Evolutionary conservation across 176 grass and related monocot species (phyloP).

Genomic region (Eragrostis curvula): DNA sequence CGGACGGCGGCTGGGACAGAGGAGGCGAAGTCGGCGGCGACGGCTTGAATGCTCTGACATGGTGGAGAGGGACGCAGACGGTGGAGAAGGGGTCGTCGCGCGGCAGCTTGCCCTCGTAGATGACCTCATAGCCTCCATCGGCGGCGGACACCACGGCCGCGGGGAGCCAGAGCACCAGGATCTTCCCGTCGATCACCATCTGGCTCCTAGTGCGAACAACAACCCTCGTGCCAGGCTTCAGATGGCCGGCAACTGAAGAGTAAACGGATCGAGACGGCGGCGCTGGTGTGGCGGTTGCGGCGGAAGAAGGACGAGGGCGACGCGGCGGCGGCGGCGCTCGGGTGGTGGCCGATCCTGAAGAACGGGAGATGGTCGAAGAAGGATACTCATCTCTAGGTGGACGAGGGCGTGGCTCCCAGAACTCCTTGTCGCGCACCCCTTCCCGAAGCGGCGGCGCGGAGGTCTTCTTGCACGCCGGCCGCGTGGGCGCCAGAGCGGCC

Average conservation of each 20-base stretch:
- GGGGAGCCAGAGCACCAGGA: conserved; percentile 23
- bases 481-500: background rate
- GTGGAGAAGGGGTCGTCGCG: background rate
- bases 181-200: background rate
- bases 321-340: too few relatives aligned
- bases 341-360: background rate
- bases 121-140: background rate
- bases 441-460: background rate
- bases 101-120: background rate
- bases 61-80: background rate
- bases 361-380: too few relatives aligned
- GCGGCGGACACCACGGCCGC: background rate
- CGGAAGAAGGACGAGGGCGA: too few relatives aligned
- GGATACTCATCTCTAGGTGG: background rate
- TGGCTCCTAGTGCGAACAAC: background rate
- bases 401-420: background rate
- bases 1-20: too few relatives aligned
- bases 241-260: too few relatives aligned
- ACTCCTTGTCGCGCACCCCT: background rate
- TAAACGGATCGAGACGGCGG: too few relatives aligned
- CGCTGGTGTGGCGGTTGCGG: background rate
- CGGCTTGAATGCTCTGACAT: background rate
- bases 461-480: background rate
- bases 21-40: too few relatives aligned
- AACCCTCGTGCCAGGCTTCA: conserved; percentile 3